Base-by-base conservation (phyloP, 208 protist genomes). In the Phytomonas sp. region DNA sequence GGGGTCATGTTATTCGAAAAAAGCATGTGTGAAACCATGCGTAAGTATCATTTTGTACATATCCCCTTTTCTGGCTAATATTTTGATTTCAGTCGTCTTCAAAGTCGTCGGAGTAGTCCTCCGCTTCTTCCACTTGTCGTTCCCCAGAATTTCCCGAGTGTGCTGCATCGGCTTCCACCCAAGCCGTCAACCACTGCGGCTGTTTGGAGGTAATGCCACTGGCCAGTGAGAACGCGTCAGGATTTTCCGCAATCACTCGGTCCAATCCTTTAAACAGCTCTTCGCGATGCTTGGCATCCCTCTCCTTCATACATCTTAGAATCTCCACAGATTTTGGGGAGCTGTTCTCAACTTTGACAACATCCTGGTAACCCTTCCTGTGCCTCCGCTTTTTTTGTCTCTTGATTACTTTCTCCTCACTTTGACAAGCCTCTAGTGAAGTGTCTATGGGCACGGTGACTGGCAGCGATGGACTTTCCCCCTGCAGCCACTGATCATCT, bases 91-190 rank as follows among this genome's bases (percentile, higher is more conserved):
- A 66, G 64, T 26, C 40, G n/a, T 28, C 28, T 60, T 79, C 75
- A 59, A 79, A 79, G 67, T 79, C 75, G 34, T 79, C 75, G 64
- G 62, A 75, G 71, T 79, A 79, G 1, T 65, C 66, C 15, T 23
- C 20, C 7, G 43, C 33, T 8, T 9, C 33, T 23, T 61, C 60
- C 46, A 36, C 33, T 11, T 43, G 3, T 29, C 31, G 8, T 37
- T 73, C 15, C 61, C 62, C 28, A 74, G 74, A 29, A 74, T 36
- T 3, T 30, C 51, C 31, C 56, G 60, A 66, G 75, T 73, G 51
- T 62, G 63, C 6, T n/a, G 31, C 56, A 80, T 72, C 30, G 78
- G 66, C 34, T 56, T 66, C 60, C 20, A 26, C 17, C 46, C 1
- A 23, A 56, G 6, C 0, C 20, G 46, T 56, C 20, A 56, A 26